Evolutionary conservation across 2,329 filamentous ascomycete species (phyloP), one percentile per base, ranked within the genome.

Genomic region (Fusarium lateritium): DNA sequence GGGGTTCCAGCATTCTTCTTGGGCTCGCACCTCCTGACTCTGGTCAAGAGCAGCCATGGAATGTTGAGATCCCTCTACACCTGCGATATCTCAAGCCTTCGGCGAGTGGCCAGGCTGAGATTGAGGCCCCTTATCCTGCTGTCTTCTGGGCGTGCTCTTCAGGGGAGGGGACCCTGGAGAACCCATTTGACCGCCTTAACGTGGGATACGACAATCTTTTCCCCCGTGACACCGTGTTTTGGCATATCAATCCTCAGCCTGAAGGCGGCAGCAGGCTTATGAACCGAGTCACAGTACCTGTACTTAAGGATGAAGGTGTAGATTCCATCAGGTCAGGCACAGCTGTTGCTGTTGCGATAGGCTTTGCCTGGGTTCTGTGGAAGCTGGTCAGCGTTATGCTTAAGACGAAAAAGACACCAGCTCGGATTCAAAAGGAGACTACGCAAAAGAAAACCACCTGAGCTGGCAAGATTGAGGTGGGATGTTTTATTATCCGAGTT

Each of bases 121-220:
- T 90, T 2, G 81, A 88, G n/a, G 78, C 96, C 0, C 92, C 95
- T 0, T 94, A 92, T 82, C 95, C 95, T 0, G 87, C 88, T 0
- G 87, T 98, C 0, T 98, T 98, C 82, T 98, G 94, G 94, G 94
- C 94, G 1, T 98, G 95, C 76, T 84, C 87, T 9, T 87, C 90
- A 0, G 88, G 86, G 1, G 85, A 85, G 1, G 91, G 92, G 73
- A 92, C 95, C 79, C 79, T 86, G 1, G 86, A 85, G 7, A 97
- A 92, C 74, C 95, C 95, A 0, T 98, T 98, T 78, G 94, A 98
- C 77, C 85, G 93, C 7, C 82, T 85, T n/a, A 88, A 93, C 75
- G 74, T 98, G n/a, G 94, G 94, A 2, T 98, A 94, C 77, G 95
- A 98, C 69, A 88, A 86, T 0, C 79, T 97, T 10, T 98, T 98